Conservation (phyloP, 495 filamentous ascomycete species). For the Cenococcum geophilum region DNA sequence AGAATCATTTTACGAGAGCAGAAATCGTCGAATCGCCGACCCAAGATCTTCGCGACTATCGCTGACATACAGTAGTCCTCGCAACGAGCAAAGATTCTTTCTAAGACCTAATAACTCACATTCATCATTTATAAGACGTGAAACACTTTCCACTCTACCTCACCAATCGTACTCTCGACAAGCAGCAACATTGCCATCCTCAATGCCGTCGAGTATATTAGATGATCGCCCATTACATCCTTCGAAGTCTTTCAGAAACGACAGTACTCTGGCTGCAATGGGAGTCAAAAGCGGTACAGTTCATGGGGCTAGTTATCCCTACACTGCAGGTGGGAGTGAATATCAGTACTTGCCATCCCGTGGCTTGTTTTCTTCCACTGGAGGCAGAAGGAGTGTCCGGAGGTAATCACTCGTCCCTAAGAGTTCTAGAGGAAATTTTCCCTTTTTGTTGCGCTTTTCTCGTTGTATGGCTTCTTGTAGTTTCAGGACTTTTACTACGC, state of each 20-base stretch:
- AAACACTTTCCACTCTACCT: background rate
- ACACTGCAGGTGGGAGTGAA: background rate
- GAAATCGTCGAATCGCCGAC: background rate
- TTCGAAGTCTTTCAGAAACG: background rate
- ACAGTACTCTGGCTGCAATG: background rate
- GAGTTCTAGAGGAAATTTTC: too few species aligned
- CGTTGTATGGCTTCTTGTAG: too few species aligned
- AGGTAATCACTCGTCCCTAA: background rate
- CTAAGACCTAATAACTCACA: background rate
- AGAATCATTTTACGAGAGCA: background rate
- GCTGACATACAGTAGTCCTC: background rate
- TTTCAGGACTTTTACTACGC: too few species aligned
- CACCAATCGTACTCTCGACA: background rate
- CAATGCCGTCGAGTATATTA: background rate
- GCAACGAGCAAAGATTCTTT: background rate
- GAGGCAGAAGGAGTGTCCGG: slow-evolving; percentile 1
- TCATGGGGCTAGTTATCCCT: background rate
- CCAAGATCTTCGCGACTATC: background rate
- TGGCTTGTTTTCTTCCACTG: background rate
- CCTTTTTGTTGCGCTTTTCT: too few species aligned
- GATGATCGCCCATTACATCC: background rate
- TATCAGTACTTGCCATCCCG: background rate
- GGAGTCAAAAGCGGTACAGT: background rate
- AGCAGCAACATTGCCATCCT: background rate
- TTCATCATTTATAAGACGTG: background rate